Evolutionary conservation across 2,329 filamentous ascomycete genomes (phyloP), one percentile per base, ranked within the genome.

Genomic region (Neonectria faginata): DNA sequence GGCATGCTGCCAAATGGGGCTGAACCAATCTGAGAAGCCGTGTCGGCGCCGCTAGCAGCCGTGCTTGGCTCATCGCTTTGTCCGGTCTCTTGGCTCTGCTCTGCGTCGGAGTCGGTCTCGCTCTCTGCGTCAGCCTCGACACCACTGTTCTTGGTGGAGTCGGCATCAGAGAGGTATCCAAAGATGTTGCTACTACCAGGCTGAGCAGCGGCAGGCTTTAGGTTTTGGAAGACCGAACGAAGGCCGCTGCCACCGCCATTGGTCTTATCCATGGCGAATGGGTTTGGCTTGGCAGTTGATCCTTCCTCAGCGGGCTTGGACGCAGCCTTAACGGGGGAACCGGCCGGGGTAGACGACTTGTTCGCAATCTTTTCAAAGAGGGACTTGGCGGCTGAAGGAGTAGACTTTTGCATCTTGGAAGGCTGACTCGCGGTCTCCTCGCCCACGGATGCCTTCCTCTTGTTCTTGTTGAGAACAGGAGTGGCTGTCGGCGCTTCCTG

Each of bases 291-390:
- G 7, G 76, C 22, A 9, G 75, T 70, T 8, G 78, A 70, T 14
- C 69, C 60, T 39, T 69, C 65, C 36, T 74, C 73, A 8, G 63
- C 60, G 36, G 66, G 52, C 68, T 79, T 78, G 39, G 75, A 59
- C 11, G 71, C 42, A 6, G 78, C 50, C 67, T 79, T 79, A 5
- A 76, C 54, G 41, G 80, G 74, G 10, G 77, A 74, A 25, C 74
- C 71, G 36, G 70, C 65, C 36, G 79, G 70, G 33, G 78, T 74
- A 18, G 78, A 77, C 3, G 83, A 73, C 60, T 84, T 86, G 74
- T 87, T 87, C 59, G 85, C 82, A 65, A 88, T 84, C 73, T 83
- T 85, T 69, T 88, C 87, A 51, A 89, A 87, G 22, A 87, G 79
- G 12, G 84, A 82, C 67, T 85, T 86, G 33, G 86, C 86, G 8